Conservation (phyloP, 164 flowering plant genomes). For the Protea cynaroides region DNA sequence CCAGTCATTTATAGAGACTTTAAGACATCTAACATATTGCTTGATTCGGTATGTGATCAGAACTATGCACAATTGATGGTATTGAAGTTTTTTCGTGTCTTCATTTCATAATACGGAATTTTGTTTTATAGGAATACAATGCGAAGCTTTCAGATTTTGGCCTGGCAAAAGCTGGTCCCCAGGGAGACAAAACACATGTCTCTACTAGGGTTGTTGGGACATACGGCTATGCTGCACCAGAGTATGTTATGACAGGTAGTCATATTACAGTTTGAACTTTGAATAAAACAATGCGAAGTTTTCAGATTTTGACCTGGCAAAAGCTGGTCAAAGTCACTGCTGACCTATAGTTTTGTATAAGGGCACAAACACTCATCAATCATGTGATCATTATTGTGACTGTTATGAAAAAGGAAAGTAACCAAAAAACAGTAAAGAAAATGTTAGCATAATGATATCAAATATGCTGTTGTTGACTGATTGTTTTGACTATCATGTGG, state of each 20-base stretch:
- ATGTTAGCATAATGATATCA: no score
- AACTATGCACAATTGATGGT: not conserved
- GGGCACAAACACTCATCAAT: no score
- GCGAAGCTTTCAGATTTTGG: conserved; percentile 99
- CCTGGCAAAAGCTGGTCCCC: conserved; percentile 95
- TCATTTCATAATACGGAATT: conserved; percentile 3
- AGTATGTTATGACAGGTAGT: conserved; percentile 92
- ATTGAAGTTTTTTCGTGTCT: conserved; percentile 1
- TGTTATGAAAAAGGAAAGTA: no score
- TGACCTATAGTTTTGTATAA: no score
- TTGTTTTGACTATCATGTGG: no score
- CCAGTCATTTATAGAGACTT: conserved; percentile 94
- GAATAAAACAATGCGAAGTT: conserved; percentile 52
- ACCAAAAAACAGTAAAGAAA: no score
- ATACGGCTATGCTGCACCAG: conserved; percentile 98
- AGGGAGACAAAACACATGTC: conserved; percentile 93
- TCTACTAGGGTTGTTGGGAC: conserved; percentile 97
- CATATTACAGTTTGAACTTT: not conserved
- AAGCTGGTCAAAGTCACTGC: no score
- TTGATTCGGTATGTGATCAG: conserved; percentile 61
- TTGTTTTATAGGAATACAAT: conserved; percentile 64
- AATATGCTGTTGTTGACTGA: no score
- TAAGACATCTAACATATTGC: conserved; percentile 94
- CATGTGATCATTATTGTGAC: no score
- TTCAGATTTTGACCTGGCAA: conserved; percentile 96